Base-by-base conservation (phyloP, 2,329 filamentous ascomycete genomes). In the Aureobasidium sp. region DNA sequence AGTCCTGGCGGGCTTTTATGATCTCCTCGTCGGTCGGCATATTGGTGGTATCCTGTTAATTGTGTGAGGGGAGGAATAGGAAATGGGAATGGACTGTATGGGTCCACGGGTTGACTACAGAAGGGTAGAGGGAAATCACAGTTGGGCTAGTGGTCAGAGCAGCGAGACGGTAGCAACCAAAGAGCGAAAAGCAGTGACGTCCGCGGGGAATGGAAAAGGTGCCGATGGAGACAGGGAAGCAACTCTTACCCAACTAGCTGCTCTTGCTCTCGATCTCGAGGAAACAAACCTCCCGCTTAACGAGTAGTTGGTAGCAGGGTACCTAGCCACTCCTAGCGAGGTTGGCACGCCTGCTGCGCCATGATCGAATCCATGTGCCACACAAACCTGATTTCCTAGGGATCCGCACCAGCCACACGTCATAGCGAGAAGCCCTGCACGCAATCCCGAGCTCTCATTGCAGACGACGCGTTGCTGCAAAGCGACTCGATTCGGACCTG, bases 341-440 rank as follows among this genome's bases (percentile, higher is more conserved):
- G 45, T 48, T 29, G 27, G 15, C 9, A 8, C 32, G 34, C 34
- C 25, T 16, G 7, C 37, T 59, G 57, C 57, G 57, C 57, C 57
- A 59, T 59, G 57, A 59, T 59, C 36, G 13, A 21, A 41, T 21
- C 7, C 30, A 47, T 59, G 44, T 50, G 57, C 57, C 57, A 59
- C 57, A 59, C 57, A 59, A 59, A 59, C 57, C 57, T 44, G 57
- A 59, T 59, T 59, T 48, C 45, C 36, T 25, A n/a, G 21, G 30
- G 32, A 59, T 59, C 54, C 54, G 25, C 41, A 59, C 57, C 45
- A 59, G 57, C 57, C 57, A 59, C 57, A 59, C 57, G 57, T 59
- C 57, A 59, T 59, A 49, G 45, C 44, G 15, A 39, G n/a, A n/a
- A n/a, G 11, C 37, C 32, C 21, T 47, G 54, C 41, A 55, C 29